A percentile compares a stretch with the other conserved stretches of the same genome.
phyloP scores from a whole-genome alignment of 495 filamentous ascomycete genomes.

The Aspergillus coremiiformis region DNA sequence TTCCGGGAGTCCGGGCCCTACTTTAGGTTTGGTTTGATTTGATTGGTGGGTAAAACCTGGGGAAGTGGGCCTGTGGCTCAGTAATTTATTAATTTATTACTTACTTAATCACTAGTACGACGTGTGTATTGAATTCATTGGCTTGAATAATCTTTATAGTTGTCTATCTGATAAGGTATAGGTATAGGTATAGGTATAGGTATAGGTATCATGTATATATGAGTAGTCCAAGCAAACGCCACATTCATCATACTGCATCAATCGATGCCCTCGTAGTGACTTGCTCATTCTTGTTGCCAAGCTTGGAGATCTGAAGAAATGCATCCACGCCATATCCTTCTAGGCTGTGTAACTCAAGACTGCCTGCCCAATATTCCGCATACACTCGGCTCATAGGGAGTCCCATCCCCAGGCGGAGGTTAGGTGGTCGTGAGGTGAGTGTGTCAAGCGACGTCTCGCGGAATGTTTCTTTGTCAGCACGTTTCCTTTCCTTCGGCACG shows the following conservation, averaged over 20 bases:
- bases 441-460: slow-evolving; percentile 63
- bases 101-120: no score
- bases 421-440: slow-evolving; percentile 72
- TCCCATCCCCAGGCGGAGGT: slow-evolving; percentile 87
- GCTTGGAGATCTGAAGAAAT: slow-evolving; percentile 92
- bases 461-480: slow-evolving; percentile 26
- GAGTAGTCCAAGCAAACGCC: neutral
- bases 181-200: neutral
- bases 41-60: neutral
- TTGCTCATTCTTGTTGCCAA: slow-evolving; percentile 98
- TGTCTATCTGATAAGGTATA: neutral
- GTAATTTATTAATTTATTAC: neutral
- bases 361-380: slow-evolving; percentile 97
- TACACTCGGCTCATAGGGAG: slow-evolving; percentile 91
- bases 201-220: neutral
- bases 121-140: no score
- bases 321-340: slow-evolving; percentile 98
- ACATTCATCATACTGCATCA: slow-evolving; percentile 64
- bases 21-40: no score
- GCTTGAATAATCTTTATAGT: neutral
- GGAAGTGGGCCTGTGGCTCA: neutral
- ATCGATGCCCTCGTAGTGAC: slow-evolving; percentile 80
- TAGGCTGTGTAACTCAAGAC: slow-evolving; percentile 81
- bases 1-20: no score
- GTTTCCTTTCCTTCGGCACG: slow-evolving; percentile 26